Base-by-base conservation (phyloP, 2,329 filamentous ascomycete genomes). In the Colletotrichum melonis region DNA sequence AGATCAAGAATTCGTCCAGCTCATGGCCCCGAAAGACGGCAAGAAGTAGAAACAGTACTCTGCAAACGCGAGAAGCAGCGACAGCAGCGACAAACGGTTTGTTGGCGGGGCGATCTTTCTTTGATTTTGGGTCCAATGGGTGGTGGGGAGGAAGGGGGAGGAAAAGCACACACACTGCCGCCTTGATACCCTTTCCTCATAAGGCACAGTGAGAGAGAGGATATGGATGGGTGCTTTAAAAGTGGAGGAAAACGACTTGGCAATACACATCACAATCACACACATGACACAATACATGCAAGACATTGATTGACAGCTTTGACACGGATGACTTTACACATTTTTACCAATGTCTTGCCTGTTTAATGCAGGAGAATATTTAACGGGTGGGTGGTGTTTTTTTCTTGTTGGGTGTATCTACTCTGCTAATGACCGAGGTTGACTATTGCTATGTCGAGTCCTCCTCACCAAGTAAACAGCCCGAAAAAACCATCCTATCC, bases 1-100 rank as follows among this genome's bases (percentile, higher is more conserved):
- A 75, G 74, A 75, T 63, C 74, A 75, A 26, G 74, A 75, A 59
- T 75, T 75, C 42, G 74, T 75, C 55, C 74, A 75, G 30, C 74
- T 75, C 63, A 75, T 75, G 74, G 72, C 72, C 22, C 74, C 74
- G 38, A 75, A 75, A 55, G 73, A 75, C 46, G 12, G 24, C 26
- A 73, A 60, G 55, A 69, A 69, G n/a, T 73, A 69, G 32, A 30
- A 35, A 38, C 9, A 12, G 28, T 1, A 38, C 1, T 49, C 42
- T 49, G 42, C 19, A 38, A 11, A 35, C n/a, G 22, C 22, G 9
- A 30, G 4, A 19, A 32, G n/a, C 16, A 42, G 16, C 22, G 19
- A 30, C 22, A 64, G 52, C 26, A 42, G 32, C 49, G 49, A 38
- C 24, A 30, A 16, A 63, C 19, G 54, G 11, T 56, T 73, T 11